Evolutionary conservation across 164 flowering plant species (phyloP).

Genomic region (Taxillus chinensis): DNA sequence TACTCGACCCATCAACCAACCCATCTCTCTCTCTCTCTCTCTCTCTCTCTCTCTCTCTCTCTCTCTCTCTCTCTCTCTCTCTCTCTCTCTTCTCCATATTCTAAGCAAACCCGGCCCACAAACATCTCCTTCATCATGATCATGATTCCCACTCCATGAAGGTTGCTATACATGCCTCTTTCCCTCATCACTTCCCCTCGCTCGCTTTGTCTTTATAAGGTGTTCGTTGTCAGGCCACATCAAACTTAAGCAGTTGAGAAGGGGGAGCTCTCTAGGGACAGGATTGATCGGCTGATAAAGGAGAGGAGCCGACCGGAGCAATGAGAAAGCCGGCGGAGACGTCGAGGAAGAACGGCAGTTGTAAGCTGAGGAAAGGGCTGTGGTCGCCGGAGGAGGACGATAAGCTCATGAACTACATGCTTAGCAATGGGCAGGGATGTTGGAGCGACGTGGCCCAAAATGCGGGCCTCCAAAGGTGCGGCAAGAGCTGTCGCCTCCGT

Average conservation of each 20-base stretch:
- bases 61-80: conserved; percentile 5
- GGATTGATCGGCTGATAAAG: conserved; percentile 5
- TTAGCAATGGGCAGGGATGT: conserved; percentile 50
- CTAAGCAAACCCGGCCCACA: conserved; percentile 3
- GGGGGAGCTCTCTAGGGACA: no score
- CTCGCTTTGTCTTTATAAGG: conserved; percentile 6
- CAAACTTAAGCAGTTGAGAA: background rate
- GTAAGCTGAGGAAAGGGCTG: conserved; percentile 47
- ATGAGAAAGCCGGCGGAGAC: background rate
- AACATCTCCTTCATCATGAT: conserved; percentile 4
- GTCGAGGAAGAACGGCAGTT: conserved; percentile 7
- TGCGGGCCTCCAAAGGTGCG: conserved; percentile 59
- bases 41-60: conserved; percentile 10
- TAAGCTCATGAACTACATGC: conserved; percentile 52
- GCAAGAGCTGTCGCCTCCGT: conserved; percentile 59
- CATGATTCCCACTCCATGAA: conserved; percentile 5
- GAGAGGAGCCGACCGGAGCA: conserved; percentile 24
- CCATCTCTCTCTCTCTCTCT: conserved; percentile 9
- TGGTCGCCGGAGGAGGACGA: conserved; percentile 74
- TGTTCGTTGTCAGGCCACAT: conserved; percentile 11
- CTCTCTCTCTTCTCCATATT: conserved; percentile 15
- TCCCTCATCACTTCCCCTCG: background rate
- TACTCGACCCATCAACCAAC: conserved; percentile 6
- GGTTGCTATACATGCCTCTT: background rate
- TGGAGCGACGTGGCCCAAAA: conserved; percentile 64